These are phyloP conservation scores for Pleurotus salmoneostramineus DNA, from an alignment of 768 basidiomycete species.

Conservation along the genomic window DNA sequence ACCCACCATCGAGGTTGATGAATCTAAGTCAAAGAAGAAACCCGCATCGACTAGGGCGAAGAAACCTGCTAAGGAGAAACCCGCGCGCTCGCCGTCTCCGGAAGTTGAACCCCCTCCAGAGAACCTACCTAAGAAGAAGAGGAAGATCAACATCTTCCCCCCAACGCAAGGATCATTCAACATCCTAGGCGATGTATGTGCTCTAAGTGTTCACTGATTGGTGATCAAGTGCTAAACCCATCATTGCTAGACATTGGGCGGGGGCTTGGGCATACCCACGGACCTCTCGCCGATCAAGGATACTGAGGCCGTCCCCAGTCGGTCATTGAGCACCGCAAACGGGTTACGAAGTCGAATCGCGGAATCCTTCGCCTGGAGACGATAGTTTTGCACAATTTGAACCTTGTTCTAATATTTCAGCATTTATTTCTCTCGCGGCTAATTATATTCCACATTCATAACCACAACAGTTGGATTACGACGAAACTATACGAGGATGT, in stretches of 20 bases:
- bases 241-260: slow-evolving; percentile 25
- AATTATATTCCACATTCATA: too few relatives aligned
- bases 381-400: background rate
- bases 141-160: slow-evolving; percentile 64
- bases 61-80: slow-evolving; percentile 18
- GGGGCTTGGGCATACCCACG: slow-evolving; percentile 60
- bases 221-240: background rate
- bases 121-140: slow-evolving; percentile 60
- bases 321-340: slow-evolving; percentile 26
- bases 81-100: slow-evolving; percentile 10
- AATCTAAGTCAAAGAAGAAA: slow-evolving; percentile 12
- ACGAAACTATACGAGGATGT: slow-evolving; percentile 29
- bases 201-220: slow-evolving; percentile 4
- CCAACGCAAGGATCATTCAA: slow-evolving; percentile 42
- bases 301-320: slow-evolving; percentile 42
- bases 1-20: background rate
- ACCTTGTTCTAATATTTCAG: background rate
- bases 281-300: slow-evolving; percentile 65
- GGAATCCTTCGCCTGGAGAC: slow-evolving; percentile 15
- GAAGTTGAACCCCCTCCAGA: slow-evolving; percentile 14
- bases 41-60: slow-evolving; percentile 13
- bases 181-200: slow-evolving; percentile 31
- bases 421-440: background rate
- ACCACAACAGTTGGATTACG: background rate
- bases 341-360: slow-evolving; percentile 20